Percentiles rank a stretch among this genome's conserved stretches.
Evolutionary conservation across 495 filamentous ascomycete species (phyloP).

Genomic region (Neurospora pannonica): DNA sequence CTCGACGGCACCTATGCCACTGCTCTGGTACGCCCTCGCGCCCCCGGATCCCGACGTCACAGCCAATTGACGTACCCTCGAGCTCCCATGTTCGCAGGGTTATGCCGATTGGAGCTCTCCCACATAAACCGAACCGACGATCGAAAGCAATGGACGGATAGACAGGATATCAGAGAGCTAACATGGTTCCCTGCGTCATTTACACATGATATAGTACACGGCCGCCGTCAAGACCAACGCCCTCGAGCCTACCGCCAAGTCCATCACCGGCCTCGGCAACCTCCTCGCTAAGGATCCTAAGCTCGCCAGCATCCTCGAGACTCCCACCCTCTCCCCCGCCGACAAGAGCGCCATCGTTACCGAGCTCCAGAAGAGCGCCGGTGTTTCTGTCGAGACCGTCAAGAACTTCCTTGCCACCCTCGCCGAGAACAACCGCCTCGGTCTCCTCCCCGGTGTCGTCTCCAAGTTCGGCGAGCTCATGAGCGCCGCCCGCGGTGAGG

Average conservation of each 20-base stretch:
- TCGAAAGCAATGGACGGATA: background rate
- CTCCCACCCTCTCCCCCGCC: conserved; percentile 63
- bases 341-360: conserved; percentile 79
- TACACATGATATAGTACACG: conserved; percentile 60
- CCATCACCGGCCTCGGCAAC: conserved; percentile 58
- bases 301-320: conserved; percentile 61
- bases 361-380: conserved; percentile 74
- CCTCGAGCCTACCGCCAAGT: conserved; percentile 73
- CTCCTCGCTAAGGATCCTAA: conserved; percentile 73
- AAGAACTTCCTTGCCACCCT: conserved; percentile 88
- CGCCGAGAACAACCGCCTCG: conserved; percentile 91
- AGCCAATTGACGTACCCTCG: conserved; percentile 5
- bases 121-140: background rate
- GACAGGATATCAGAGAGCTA: background rate
- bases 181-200: conserved; percentile 25
- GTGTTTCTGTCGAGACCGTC: conserved; percentile 62
- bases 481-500: conserved; percentile 80
- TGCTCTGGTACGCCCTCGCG: conserved; percentile 69
- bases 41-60: conserved; percentile 1
- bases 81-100: background rate
- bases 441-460: conserved; percentile 67
- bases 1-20: conserved; percentile 96
- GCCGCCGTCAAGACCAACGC: conserved; percentile 77
- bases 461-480: conserved; percentile 84
- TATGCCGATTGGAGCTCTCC: background rate